phyloP scores from a whole-genome alignment of 2,329 filamentous ascomycete genomes.

The Fusarium penzigii region DNA sequence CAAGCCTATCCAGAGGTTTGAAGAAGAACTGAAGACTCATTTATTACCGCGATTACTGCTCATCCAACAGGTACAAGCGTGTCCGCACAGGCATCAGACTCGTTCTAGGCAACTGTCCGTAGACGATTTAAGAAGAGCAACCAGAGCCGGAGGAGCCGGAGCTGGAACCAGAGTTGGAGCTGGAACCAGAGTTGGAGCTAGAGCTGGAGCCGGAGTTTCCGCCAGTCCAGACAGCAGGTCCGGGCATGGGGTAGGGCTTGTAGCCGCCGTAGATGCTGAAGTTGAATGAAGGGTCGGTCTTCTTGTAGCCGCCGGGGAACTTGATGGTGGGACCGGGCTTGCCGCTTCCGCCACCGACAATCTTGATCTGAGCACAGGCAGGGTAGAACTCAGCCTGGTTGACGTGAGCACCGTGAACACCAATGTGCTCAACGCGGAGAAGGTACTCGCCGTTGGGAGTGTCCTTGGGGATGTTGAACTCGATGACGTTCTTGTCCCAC shows the following conservation, averaged over 20 bases:
- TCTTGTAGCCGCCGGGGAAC: conserved; percentile 33
- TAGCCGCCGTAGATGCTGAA: conserved; percentile 25
- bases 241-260: conserved; percentile 21
- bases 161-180: neutral
- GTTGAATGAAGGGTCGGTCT: conserved; percentile 23
- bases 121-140: neutral
- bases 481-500: conserved; percentile 25
- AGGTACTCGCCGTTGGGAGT: conserved; percentile 41
- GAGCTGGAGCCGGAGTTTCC: neutral
- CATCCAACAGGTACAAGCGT: no score
- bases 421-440: conserved; percentile 37
- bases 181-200: neutral
- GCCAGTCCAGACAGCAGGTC: conserved; percentile 18
- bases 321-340: conserved; percentile 25
- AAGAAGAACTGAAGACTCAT: no score
- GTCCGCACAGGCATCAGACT: no score
- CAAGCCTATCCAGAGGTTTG: no score
- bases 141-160: neutral
- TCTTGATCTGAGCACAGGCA: conserved; percentile 23
- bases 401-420: conserved; percentile 25
- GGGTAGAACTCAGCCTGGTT: conserved; percentile 25
- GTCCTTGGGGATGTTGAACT: conserved; percentile 35
- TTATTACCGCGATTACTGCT: no score
- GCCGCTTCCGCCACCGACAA: conserved; percentile 18
- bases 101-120: no score